Evolutionary conservation across 768 basidiomycete genomes (phyloP).

Genomic region (Lactarius pseudohatsudake): DNA sequence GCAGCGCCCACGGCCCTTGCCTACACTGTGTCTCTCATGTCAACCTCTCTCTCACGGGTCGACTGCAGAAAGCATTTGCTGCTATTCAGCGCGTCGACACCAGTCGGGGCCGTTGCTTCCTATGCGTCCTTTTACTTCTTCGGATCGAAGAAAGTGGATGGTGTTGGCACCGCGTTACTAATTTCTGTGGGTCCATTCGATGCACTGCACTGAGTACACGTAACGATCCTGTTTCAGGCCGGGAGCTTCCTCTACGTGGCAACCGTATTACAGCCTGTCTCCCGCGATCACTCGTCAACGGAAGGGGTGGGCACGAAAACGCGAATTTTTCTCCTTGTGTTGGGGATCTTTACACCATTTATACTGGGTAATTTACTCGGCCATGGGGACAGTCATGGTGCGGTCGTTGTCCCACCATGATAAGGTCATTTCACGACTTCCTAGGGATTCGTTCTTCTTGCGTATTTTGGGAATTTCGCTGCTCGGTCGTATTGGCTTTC

Average conservation of each 20-base stretch:
- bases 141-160: constrained; percentile 46
- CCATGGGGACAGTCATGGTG: constrained; percentile 19
- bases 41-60: constrained; percentile 62
- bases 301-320: constrained; percentile 23
- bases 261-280: constrained; percentile 80
- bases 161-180: constrained; percentile 77
- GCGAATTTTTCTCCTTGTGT: constrained; percentile 22
- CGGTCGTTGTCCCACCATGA: constrained; percentile 5
- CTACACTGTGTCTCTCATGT: constrained; percentile 80
- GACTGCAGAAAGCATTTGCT: constrained; percentile 75
- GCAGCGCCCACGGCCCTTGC: constrained; percentile 90
- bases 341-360: constrained; percentile 27
- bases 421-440: neutral
- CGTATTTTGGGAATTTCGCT: neutral
- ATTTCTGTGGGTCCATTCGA: constrained; percentile 58
- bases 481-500: neutral
- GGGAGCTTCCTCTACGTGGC: constrained; percentile 96
- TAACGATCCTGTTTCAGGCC: constrained; percentile 49
- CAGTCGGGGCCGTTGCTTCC: constrained; percentile 75
- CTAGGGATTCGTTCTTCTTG: neutral
- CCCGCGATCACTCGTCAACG: constrained; percentile 34
- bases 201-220: neutral
- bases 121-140: constrained; percentile 64
- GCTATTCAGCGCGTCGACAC: constrained; percentile 82
- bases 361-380: constrained; percentile 22